These are phyloP conservation scores for Xylariaceae sp. DNA, from an alignment of 2,329 filamentous ascomycete species.

Conservation along the genomic window DNA sequence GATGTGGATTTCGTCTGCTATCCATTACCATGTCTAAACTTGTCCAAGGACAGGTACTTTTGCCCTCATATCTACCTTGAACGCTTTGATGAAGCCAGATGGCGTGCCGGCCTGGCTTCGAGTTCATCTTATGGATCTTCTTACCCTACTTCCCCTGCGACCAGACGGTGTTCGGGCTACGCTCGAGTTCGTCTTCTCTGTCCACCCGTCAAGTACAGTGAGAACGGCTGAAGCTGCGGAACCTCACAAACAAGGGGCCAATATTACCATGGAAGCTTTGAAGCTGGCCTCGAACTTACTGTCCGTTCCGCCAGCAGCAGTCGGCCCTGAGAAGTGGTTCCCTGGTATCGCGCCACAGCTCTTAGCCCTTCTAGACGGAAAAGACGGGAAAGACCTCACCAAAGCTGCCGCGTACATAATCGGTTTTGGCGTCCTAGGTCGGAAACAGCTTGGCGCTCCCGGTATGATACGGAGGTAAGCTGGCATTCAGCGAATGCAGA, in stretches of 20 bases:
- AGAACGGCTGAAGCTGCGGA: slow-evolving; percentile 43
- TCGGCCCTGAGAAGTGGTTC: slow-evolving; percentile 63
- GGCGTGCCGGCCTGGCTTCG: slow-evolving; percentile 63
- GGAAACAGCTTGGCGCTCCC: slow-evolving; percentile 64
- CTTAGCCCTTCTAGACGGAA: slow-evolving; percentile 62
- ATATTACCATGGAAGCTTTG: slow-evolving; percentile 70
- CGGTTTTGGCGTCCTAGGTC: slow-evolving; percentile 68
- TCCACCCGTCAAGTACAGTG: slow-evolving; percentile 59
- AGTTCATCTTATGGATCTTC: slow-evolving; percentile 55
- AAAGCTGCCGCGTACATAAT: slow-evolving; percentile 65
- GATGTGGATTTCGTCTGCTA: background rate
- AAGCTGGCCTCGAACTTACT: slow-evolving; percentile 65
- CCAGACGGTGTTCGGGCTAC: slow-evolving; percentile 66
- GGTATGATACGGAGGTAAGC: slow-evolving; percentile 43
- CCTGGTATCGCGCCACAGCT: slow-evolving; percentile 63
- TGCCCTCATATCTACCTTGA: slow-evolving; percentile 62
- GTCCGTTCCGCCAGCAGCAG: slow-evolving; percentile 58
- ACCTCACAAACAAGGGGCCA: slow-evolving; percentile 60
- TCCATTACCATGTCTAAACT: slow-evolving; percentile 30
- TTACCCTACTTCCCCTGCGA: slow-evolving; percentile 64
- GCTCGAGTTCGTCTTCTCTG: slow-evolving; percentile 71
- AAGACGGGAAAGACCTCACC: slow-evolving; percentile 58
- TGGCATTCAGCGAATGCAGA: slow-evolving; percentile 1
- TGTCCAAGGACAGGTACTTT: slow-evolving; percentile 49
- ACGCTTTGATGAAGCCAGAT: slow-evolving; percentile 64